Base-by-base conservation (phyloP, 176 grass and related monocot species). In the Calamus simplicifolius region DNA sequence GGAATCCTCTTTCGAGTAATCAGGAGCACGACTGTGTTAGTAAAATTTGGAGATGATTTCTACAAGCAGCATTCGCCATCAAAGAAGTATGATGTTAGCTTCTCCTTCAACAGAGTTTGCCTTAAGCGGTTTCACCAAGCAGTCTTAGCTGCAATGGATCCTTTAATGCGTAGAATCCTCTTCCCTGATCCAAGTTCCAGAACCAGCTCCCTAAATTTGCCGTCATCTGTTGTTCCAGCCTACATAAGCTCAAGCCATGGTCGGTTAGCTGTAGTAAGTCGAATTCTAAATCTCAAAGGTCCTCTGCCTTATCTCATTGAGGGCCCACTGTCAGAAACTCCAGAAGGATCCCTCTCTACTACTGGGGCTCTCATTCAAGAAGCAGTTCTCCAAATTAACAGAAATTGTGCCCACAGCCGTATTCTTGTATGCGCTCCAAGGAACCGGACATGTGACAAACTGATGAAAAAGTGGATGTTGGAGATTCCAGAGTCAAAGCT, bases 41-140 rank as follows among this genome's bases (percentile, higher is more conserved):
- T 57, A 68, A 63, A 80, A 51, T 80, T 80, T 52, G 12, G 52
- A 6, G 13, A 50, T 0, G 77, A 74, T 52, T 80, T 74, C 52
- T 56, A 74, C 49, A 48, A 14, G 26, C 77, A 80, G 23, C 77
- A 80, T 35, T 23, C 58, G 52, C 16, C 50, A 21, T 38, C 56
- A 8, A 63, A 62, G 16, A 74, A 62, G 51, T 74, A 80, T 6
- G 30, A 80, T 4, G 50, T 74, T 14, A 74, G 50, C 50, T 80
- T 80, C 70, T 80, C 70, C 55, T 80, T 74, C 70, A 80, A 80
- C 49, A 57, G 56, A 43, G 69, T 73, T 60, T 80, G 77, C 38
- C 65, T 80, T 55, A 73, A 80, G 23, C 61, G 69, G 18, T 63
- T 62, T 35, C 63, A 69, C 26, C 49, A n/a, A 6, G 69, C 77